Base-by-base conservation (phyloP, 1,284 basidiomycete genomes). In the Cutaneotrichosporon sp. region DNA sequence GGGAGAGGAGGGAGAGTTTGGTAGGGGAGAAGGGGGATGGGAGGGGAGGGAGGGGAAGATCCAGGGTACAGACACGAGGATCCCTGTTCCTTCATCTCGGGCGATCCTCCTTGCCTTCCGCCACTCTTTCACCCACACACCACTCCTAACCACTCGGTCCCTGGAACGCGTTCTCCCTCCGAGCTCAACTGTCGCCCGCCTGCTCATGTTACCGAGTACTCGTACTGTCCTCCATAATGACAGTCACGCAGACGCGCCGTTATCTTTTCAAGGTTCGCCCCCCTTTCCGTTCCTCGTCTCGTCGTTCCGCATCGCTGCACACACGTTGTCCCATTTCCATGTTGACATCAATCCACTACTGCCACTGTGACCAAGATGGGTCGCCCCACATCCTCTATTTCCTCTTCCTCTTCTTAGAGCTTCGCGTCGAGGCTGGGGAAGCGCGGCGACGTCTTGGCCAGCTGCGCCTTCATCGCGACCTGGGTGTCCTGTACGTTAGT, bases 391-490 rank as follows among this genome's bases (percentile, higher is more conserved):
- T 47, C 45, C 22, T 25, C 20, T 4, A 24, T 47, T 3, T 47
- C n/a, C 49, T 29, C 29, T 49, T 18, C 46, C n/a, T 13, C 13
- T 36, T 25, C 33, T 50, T 57, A 63, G 34, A 64, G 51, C 59
- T 61, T 61, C 31, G 60, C 60, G 9, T 47, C 59, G 6, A 74
- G 59, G 25, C 68, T 63, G 7, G 67, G 55, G 67, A 78, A 81
- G 31, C 55, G 57, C 1, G 79, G 69, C 18, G 64, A 63, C 60
- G 76, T 69, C 69, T 83, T 83, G 56, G 76, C 68, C 72, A 81
- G 67, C 11, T 78, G 76, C 8, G 80, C 79, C 42, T 71, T 65
- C 72, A 83, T 80, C 13, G 83, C 81, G 8, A 74, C 69, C 1
- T 69, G 56, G 31, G 82, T 76, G 67, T 82, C 81, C 65, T 83